Evolutionary conservation across 768 basidiomycete genomes (phyloP), one percentile per base, ranked within the genome.

Genomic region (Rhizopogon salebrosus): DNA sequence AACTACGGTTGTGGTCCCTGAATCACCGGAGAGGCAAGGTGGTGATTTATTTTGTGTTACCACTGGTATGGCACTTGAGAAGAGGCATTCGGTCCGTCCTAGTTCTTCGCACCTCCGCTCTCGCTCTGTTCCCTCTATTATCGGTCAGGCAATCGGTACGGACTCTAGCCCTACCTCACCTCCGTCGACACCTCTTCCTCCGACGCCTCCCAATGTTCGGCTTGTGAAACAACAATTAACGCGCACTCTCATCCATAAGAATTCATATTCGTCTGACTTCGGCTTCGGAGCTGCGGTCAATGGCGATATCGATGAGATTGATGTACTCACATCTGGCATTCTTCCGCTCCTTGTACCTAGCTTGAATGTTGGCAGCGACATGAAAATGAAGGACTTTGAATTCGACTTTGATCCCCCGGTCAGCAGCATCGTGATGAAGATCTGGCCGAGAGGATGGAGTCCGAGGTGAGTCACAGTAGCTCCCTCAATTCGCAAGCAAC

Each of bases 341-440:
- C 73, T 88, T 3, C 86, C 85, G 11, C 68, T 85, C 26, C 78
- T 87, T 29, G 76, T 87, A 41, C 85, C 85, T 9, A 85, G 84
- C 4, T 70, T 87, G 31, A 83, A 72, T 46, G 70, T 85, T 49
- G 80, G 84, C 31, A 62, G 71, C 9, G 75, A 80, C 41, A 76
- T 85, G 71, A 78, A 70, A 65, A 77, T 84, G 62, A 77, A 72
- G 51, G 72, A 75, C 24, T 74, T 67, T 40, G 68, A 74, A n/a
- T 46, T 46, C 20, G 72, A 64, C 14, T 58, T 62, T 57, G 70
- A 71, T 10, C 72, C 75, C 18, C 74, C 75, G 1, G 29, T 58
- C 41, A 57, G 52, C 29, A 63, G 61, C 45, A 62, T 58, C 70
- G 75, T 63, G 68, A 64, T 57, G 1, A 77, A 74, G 57, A 70